These are phyloP conservation scores for Fusarium camptoceras DNA, from an alignment of 2,329 filamentous ascomycete species.

Conservation along the genomic window DNA sequence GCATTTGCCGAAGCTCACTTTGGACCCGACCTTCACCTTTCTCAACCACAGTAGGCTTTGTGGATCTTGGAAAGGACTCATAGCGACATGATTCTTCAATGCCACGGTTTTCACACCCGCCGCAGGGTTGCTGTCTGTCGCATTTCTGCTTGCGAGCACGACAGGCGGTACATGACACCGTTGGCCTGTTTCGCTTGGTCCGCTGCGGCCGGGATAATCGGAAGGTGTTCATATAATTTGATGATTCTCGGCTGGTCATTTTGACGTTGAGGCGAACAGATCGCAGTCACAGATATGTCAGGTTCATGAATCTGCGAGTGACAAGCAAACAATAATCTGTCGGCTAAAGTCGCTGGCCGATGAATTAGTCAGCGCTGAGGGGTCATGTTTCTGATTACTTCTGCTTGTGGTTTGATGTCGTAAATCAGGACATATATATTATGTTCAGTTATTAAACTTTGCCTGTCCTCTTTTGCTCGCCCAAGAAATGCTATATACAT, in stretches of 20 bases:
- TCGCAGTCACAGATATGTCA: not conserved
- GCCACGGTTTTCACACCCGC: slow-evolving; percentile 6
- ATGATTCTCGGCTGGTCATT: not conserved
- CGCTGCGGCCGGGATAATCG: not conserved
- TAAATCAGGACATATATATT: not conserved
- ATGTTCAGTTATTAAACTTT: not conserved
- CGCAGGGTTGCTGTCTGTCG: slow-evolving; percentile 22
- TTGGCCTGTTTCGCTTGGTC: slow-evolving; percentile 8
- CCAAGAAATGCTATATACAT: not conserved
- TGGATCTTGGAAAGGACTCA: not conserved
- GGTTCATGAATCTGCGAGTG: no score
- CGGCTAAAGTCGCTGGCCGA: not conserved
- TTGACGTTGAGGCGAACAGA: no score
- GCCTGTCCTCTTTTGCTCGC: not conserved
- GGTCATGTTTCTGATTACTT: not conserved
- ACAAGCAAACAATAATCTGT: not conserved
- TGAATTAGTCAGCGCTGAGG: not conserved
- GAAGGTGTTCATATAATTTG: not conserved
- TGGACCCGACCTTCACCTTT: not conserved
- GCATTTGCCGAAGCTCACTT: slow-evolving; percentile 26
- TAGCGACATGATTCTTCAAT: not conserved
- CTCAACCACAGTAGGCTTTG: not conserved
- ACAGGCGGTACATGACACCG: slow-evolving; percentile 13
- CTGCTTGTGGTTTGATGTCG: not conserved
- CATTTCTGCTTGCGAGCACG: slow-evolving; percentile 22